Base-by-base conservation (phyloP, 495 filamentous ascomycete species). In the Penicillium tannophilum region DNA sequence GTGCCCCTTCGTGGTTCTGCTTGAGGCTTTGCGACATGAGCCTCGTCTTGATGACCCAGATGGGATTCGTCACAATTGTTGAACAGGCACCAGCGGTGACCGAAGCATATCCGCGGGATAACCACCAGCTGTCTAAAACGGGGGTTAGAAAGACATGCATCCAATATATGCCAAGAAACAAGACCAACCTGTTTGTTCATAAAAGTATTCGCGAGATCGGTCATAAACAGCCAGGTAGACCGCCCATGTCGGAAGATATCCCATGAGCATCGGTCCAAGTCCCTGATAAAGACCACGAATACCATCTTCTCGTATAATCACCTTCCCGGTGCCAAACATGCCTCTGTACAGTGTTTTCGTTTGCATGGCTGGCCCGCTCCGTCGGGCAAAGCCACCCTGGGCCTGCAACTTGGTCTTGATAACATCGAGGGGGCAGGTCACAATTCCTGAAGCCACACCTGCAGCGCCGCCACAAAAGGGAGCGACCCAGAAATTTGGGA, bases 391-490 rank as follows among this genome's bases (percentile, higher is more conserved):
- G 5, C 90, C 90, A 56, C 93, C 93, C 70, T 98, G 95, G 33
- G 93, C 95, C 72, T 99, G 94, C 52, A 99, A 74, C 71, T 97
- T 97, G 46, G 94, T 99, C 77, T 99, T 99, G 68, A 99, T 98
- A 52, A 99, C 94, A 80, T 99, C 94, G 54, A 99, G 84, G 19
- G 94, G 94, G 69, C 94, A 99, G 44, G 94, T 98, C 61, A 97
- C 91, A 42, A 98, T 84, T 8, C 94, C 94, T 5, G 92, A 96
- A 6, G 89, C 90, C 60, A 97, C 88, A 54, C 94, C 94, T 51
- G 92, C 93, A 39, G 88, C 80, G 10, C 91, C 95, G 45, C 94
- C 94, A 39, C 91, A 86, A 43, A 97, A 78, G 45, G 90, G 82
- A 67, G 85, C 79, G 33, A 89, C 74, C 50, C 74, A 81, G 17